A percentile compares a stretch with the other conserved stretches of the same genome.
These are phyloP conservation scores for Marvania coccoides DNA, from an alignment of 139 green algal genomes.

Conservation along the genomic window DNA sequence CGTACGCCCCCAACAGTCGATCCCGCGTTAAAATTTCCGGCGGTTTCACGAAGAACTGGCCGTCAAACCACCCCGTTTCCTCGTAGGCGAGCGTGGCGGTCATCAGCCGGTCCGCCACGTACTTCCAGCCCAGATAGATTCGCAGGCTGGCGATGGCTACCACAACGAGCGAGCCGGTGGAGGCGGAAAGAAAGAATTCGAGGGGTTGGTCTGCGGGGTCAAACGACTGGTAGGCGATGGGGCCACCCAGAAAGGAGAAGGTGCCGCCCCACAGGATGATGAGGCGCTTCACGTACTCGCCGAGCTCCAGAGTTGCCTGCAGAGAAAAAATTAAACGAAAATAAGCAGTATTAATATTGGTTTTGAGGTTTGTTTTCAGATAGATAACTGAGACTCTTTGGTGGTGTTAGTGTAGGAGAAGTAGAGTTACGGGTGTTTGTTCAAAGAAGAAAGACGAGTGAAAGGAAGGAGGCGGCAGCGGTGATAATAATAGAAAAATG, in stretches of 20 bases:
- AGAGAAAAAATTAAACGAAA: not conserved
- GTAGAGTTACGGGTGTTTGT: too few species aligned
- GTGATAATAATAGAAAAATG: too few species aligned
- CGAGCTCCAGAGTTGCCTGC: constrained; percentile 52
- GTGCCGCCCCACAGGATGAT: constrained; percentile 42
- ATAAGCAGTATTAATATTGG: too few species aligned
- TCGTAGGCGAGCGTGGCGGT: constrained; percentile 80
- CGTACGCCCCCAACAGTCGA: constrained; percentile 65
- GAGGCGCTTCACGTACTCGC: constrained; percentile 50
- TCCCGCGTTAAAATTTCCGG: constrained; percentile 77
- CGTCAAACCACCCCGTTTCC: constrained; percentile 70
- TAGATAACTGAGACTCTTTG: too few species aligned
- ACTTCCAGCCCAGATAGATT: constrained; percentile 88
- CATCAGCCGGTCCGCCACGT: constrained; percentile 84
- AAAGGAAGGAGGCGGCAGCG: too few species aligned
- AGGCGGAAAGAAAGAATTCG: constrained; percentile 48
- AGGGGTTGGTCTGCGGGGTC: constrained; percentile 53
- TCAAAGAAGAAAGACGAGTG: too few species aligned
- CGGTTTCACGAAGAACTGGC: constrained; percentile 73
- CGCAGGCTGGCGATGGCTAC: constrained; percentile 63
- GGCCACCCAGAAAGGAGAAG: constrained; percentile 54
- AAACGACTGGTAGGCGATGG: constrained; percentile 79
- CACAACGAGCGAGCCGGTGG: constrained; percentile 56
- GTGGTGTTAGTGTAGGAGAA: too few species aligned
- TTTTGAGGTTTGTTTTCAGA: too few species aligned